A percentile compares a stretch with the other conserved stretches of the same genome.
Evolutionary conservation across 2,329 filamentous ascomycete genomes (phyloP).

Genomic region (Arthrobotrys pseudoclavata): DNA sequence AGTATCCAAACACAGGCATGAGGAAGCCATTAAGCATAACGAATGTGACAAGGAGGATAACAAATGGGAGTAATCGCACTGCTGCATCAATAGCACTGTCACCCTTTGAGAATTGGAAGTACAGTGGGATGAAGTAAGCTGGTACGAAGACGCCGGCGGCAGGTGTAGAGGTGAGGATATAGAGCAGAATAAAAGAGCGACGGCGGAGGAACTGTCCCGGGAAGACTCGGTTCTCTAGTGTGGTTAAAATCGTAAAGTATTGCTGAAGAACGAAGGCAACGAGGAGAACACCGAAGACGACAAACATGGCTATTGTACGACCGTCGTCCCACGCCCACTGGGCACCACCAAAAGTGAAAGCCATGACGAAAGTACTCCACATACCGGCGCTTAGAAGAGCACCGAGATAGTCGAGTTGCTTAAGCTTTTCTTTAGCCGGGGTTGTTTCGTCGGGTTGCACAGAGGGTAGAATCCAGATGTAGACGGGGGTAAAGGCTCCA

Average conservation of each 20-base stretch:
- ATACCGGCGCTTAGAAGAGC: slow-evolving; percentile 67
- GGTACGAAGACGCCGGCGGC: slow-evolving; percentile 66
- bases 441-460: slow-evolving; percentile 60
- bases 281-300: slow-evolving; percentile 68
- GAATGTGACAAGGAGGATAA: slow-evolving; percentile 65
- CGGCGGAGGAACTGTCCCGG: slow-evolving; percentile 69
- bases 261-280: slow-evolving; percentile 70
- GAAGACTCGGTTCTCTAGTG: slow-evolving; percentile 68
- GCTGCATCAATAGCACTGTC: slow-evolving; percentile 67
- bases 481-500: slow-evolving; percentile 67
- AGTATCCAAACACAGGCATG: slow-evolving; percentile 66
- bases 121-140: slow-evolving; percentile 72
- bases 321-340: slow-evolving; percentile 69
- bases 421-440: slow-evolving; percentile 62
- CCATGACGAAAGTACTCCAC: slow-evolving; percentile 68
- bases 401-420: slow-evolving; percentile 69
- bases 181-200: slow-evolving; percentile 67
- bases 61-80: slow-evolving; percentile 67
- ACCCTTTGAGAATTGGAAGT: slow-evolving; percentile 70
- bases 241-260: slow-evolving; percentile 68
- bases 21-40: slow-evolving; percentile 66
- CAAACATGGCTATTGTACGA: slow-evolving; percentile 69
- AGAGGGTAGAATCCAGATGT: slow-evolving; percentile 68
- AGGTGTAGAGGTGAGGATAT: slow-evolving; percentile 66
- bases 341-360: slow-evolving; percentile 70